Base-by-base conservation (phyloP, 1,284 basidiomycete genomes). In the Tilletia horrida region DNA sequence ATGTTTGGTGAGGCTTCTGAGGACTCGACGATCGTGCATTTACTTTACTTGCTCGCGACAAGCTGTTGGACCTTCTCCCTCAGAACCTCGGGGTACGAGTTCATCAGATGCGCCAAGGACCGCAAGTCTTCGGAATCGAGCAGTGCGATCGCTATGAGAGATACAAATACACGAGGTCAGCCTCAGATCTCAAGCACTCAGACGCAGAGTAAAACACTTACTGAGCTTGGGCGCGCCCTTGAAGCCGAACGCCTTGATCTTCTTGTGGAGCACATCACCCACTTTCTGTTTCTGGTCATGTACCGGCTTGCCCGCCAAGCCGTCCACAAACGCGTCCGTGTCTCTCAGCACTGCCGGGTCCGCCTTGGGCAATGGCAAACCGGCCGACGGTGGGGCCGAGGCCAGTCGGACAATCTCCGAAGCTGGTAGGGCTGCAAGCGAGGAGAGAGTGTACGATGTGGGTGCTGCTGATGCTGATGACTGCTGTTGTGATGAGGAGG, bases 101-200 rank as follows among this genome's bases (percentile, higher is more conserved):
- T 90, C 89, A 91, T 90, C 64, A 94, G 85, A 78, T 92, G 90
- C 9, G 90, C 89, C 47, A 93, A 85, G 0, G 91, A 84, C 42
- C 90, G 86, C 27, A 94, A 85, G 76, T 94, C 92, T 68, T 93
- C 91, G 73, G 89, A 86, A 74, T 93, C 91, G 66, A 94, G 84
- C 11, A 94, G 85, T 1, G 87, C 84, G 73, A 94, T 91, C 1
- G 91, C 61, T 62, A 40, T 62, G 23, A 18, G 40, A 2, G 29
- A 31, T 9, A n/a, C n/a, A n/a, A n/a, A n/a, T n/a, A n/a, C n/a
- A n/a, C 13, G 29, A 27, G 61, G 31, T 62, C 61, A 47, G 18
- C 29, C 13, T 42, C n/a, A 42, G 14, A 25, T 40, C 7, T 40
- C 61, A 13, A 14, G 18, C 14, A 40, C 7, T 35, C 21, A 42